A percentile compares a stretch with the other conserved stretches of the same genome.
Evolutionary conservation across 352 stramenopile species (phyloP).

Genomic region (Globisporangium nagaii): DNA sequence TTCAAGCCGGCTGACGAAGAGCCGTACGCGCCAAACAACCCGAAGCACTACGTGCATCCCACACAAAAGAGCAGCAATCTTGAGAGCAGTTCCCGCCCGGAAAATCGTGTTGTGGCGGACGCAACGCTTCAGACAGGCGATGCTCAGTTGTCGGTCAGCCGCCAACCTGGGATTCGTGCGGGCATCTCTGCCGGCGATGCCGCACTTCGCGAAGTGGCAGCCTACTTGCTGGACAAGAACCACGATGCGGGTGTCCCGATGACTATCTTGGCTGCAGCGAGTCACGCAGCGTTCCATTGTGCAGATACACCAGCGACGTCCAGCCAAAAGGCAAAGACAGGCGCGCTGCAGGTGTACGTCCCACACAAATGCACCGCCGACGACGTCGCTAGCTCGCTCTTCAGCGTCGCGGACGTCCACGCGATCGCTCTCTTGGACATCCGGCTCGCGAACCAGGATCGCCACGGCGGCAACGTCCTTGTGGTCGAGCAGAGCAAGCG

Average conservation of each 20-base stretch:
- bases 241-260: slow-evolving; percentile 39
- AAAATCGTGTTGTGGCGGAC: too few species aligned
- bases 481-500: slow-evolving; percentile 22
- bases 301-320: background rate
- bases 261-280: slow-evolving; percentile 30
- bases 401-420: slow-evolving; percentile 51
- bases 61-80: background rate
- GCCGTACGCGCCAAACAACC: slow-evolving; percentile 55
- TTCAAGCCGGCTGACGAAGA: slow-evolving; percentile 72
- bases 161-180: slow-evolving; percentile 26
- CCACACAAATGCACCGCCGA: slow-evolving; percentile 58
- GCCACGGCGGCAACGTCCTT: slow-evolving; percentile 74
- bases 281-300: slow-evolving; percentile 36
- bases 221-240: slow-evolving; percentile 49
- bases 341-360: slow-evolving; percentile 57
- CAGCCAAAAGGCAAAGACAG: slow-evolving; percentile 24
- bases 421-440: slow-evolving; percentile 74
- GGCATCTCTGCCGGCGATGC: slow-evolving; percentile 40
- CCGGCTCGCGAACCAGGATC: slow-evolving; percentile 75
- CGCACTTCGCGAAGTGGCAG: slow-evolving; percentile 50
- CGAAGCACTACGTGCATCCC: slow-evolving; percentile 26
- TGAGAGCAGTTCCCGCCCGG: background rate
- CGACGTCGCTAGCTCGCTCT: slow-evolving; percentile 40
- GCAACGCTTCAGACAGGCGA: too few species aligned
- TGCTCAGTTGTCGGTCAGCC: background rate